Conservation (phyloP, 352 stramenopile species). For the Elongisporangium anandrum region DNA sequence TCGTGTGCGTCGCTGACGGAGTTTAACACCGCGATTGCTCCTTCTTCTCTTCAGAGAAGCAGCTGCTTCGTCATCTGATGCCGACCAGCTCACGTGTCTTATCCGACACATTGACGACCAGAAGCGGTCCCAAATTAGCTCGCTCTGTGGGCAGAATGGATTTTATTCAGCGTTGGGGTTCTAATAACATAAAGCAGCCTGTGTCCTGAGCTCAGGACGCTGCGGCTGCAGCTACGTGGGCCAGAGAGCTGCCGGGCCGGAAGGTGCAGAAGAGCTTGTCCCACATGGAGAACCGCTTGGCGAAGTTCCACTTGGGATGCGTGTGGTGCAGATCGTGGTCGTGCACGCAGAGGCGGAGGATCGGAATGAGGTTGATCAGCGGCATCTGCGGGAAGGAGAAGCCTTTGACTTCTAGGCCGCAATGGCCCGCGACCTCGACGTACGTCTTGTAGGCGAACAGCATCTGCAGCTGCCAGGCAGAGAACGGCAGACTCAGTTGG, state of each 20-base stretch:
- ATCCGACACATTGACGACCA: neutral
- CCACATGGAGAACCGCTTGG: conserved; percentile 87
- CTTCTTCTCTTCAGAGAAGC: neutral
- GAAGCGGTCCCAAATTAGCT: no score
- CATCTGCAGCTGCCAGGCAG: conserved; percentile 58
- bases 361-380: conserved; percentile 36
- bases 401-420: conserved; percentile 74
- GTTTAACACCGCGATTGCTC: neutral
- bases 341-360: conserved; percentile 65
- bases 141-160: no score
- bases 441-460: conserved; percentile 89
- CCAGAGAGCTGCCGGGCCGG: conserved; percentile 20
- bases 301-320: conserved; percentile 80
- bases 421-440: conserved; percentile 85
- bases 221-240: neutral
- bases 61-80: conserved; percentile 1
- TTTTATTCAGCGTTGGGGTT: neutral
- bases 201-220: neutral
- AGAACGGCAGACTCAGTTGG: conserved; percentile 39
- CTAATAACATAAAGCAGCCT: neutral
- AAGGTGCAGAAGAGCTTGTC: conserved; percentile 84
- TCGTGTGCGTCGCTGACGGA: neutral
- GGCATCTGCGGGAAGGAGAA: conserved; percentile 86
- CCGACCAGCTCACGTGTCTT: neutral
- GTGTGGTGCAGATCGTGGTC: conserved; percentile 88